Evolutionary conservation across 345 rosid species (phyloP).

Genomic region (Tarenaya hassleriana): DNA sequence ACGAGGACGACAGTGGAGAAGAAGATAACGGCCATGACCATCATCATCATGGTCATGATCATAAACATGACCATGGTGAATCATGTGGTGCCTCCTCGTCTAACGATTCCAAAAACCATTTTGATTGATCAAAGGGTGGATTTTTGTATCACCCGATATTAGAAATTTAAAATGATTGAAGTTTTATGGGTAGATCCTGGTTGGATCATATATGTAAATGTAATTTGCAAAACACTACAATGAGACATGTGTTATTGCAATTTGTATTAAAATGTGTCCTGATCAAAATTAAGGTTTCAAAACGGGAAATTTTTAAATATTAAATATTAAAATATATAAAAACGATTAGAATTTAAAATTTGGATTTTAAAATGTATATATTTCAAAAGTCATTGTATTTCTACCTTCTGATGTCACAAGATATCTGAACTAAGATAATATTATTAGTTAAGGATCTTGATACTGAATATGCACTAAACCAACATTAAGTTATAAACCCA

Average conservation of each 20-base stretch:
- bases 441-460: background rate
- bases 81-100: slow-evolving; percentile 27
- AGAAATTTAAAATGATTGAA: slow-evolving; percentile 7
- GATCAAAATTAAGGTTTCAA: background rate
- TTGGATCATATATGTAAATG: slow-evolving; percentile 18
- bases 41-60: slow-evolving; percentile 27
- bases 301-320: background rate
- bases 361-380: too few relatives aligned
- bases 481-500: slow-evolving; percentile 24
- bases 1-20: slow-evolving; percentile 81
- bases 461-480: slow-evolving; percentile 20
- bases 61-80: slow-evolving; percentile 22
- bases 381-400: too few relatives aligned
- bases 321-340: too few relatives aligned
- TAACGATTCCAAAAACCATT: slow-evolving; percentile 22
- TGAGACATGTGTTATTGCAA: background rate
- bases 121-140: background rate
- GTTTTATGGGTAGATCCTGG: slow-evolving; percentile 2
- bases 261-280: too few relatives aligned
- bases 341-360: too few relatives aligned
- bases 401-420: too few relatives aligned
- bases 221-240: slow-evolving; percentile 21
- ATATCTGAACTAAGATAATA: background rate
- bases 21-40: slow-evolving; percentile 38
- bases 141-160: background rate